phyloP scores from a whole-genome alignment of 768 basidiomycete genomes.

The Rhodocollybia butyracea region DNA sequence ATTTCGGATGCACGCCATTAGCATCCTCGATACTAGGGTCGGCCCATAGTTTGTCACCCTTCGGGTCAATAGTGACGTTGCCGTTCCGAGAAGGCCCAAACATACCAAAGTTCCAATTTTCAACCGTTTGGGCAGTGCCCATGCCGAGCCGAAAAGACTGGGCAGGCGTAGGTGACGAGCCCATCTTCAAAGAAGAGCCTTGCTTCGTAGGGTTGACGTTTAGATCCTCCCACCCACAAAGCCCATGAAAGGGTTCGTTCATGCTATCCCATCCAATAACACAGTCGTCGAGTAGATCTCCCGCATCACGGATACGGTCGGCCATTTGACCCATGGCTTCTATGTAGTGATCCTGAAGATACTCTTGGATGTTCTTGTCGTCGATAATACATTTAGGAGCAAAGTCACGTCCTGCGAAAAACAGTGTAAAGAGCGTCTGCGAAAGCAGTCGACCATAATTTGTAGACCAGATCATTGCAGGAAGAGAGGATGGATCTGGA shows the following conservation, averaged over 20 bases:
- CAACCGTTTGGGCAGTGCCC: slow-evolving; percentile 79
- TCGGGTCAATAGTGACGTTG: slow-evolving; percentile 78
- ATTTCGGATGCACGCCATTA: slow-evolving; percentile 58
- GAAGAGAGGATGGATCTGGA: slow-evolving; percentile 70
- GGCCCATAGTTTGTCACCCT: slow-evolving; percentile 77
- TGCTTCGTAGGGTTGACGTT: slow-evolving; percentile 60
- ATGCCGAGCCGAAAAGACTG: slow-evolving; percentile 86
- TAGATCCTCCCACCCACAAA: slow-evolving; percentile 66
- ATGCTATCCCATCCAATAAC: slow-evolving; percentile 96
- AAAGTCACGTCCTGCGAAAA: slow-evolving; percentile 87
- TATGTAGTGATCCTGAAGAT: slow-evolving; percentile 73
- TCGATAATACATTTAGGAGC: slow-evolving; percentile 92
- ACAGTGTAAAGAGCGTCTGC: slow-evolving; percentile 91
- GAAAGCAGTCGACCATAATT: slow-evolving; percentile 89
- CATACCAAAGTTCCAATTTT: slow-evolving; percentile 75
- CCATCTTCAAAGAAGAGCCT: slow-evolving; percentile 77
- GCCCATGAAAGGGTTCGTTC: slow-evolving; percentile 92
- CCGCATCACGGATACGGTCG: slow-evolving; percentile 70
- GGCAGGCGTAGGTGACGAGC: slow-evolving; percentile 80
- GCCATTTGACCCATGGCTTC: slow-evolving; percentile 74
- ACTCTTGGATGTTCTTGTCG: slow-evolving; percentile 89
- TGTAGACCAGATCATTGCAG: slow-evolving; percentile 96
- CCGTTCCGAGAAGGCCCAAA: slow-evolving; percentile 78
- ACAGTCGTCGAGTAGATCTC: slow-evolving; percentile 77
- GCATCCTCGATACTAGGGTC: slow-evolving; percentile 43